Base-by-base conservation (phyloP, 2,329 filamentous ascomycete species). In the Stemphylium lycopersici region DNA sequence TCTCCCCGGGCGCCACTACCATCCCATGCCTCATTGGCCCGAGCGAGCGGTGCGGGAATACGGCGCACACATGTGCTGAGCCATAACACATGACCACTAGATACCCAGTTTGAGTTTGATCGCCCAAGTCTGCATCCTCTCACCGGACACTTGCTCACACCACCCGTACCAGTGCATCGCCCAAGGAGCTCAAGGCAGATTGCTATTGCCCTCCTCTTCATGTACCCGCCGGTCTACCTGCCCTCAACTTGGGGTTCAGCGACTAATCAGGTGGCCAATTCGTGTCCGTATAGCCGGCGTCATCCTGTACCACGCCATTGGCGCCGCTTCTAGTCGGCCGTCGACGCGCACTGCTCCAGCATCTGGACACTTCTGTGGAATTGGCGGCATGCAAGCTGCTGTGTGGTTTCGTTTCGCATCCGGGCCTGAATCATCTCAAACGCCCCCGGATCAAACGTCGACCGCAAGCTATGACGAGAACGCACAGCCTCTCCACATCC, bases 251-350 rank as follows among this genome's bases (percentile, higher is more conserved):
- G 56, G 59, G 58, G 54, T 56, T 58, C 49, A 52, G 32, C 32
- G 48, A 39, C 37, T 29, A 47, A 40, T 59, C 58, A 59, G 40
- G 56, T 63, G 58, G 54, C 49, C 61, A 62, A 50, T 26, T 51
- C 40, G 33, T 50, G 44, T 57, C 58, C 56, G 56, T 42, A 52
- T 56, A 61, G 24, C 61, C 56, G 56, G 58, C 47, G 40, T 55
- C 51, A 55, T 50, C 49, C 34, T 59, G 45, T 55, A 55, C 60
- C 55, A 59, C 52, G 48, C 41, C 39, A 39, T 55, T 59, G 58
- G 52, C 52, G 48, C 44, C 24, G 36, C 45, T 50, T 54, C 32
- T 48, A 44, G 46, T 41, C 15, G 20, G 29, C 48, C 26, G 39
- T 43, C 44, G 43, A 48, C 26, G 26, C 43, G 48, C 46, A 51